These are phyloP conservation scores for Chlorella sp. DNA, from an alignment of 139 green algal species.

Conservation along the genomic window DNA sequence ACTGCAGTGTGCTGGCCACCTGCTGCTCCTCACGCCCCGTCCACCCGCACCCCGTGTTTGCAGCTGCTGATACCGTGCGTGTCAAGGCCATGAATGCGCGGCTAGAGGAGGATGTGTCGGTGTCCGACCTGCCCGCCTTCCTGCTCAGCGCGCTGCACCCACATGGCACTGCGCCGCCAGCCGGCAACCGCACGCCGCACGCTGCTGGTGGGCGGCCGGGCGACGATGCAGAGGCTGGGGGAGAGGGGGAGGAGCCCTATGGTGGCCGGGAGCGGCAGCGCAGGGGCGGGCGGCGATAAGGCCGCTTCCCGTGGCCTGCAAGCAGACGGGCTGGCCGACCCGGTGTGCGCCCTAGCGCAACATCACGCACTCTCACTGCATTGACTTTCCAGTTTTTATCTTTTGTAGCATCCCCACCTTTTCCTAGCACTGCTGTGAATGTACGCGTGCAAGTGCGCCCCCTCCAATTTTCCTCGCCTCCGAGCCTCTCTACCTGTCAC, in stretches of 20 bases:
- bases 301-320: neutral
- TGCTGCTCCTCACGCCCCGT: too few relatives aligned
- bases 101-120: conserved; percentile 61
- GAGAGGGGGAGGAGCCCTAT: conserved; percentile 15
- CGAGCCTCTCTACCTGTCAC: neutral
- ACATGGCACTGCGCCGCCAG: neutral
- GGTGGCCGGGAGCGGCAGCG: conserved; percentile 20
- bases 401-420: neutral
- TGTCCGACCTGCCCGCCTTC: conserved; percentile 51
- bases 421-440: neutral
- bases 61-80: conserved; percentile 53
- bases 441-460: too few relatives aligned
- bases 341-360: too few relatives aligned
- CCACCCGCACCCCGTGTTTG: neutral
- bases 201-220: neutral
- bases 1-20: too few relatives aligned
- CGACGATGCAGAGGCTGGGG: neutral
- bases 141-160: conserved; percentile 47
- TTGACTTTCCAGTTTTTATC: neutral
- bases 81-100: conserved; percentile 66
- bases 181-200: neutral
- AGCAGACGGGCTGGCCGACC: too few relatives aligned
- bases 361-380: too few relatives aligned
- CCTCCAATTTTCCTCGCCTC: neutral
- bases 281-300: neutral